Percentiles rank a stretch among this genome's conserved stretches.
Conservation (phyloP, 768 basidiomycete genomes). For the Pisolithus albus region DNA sequence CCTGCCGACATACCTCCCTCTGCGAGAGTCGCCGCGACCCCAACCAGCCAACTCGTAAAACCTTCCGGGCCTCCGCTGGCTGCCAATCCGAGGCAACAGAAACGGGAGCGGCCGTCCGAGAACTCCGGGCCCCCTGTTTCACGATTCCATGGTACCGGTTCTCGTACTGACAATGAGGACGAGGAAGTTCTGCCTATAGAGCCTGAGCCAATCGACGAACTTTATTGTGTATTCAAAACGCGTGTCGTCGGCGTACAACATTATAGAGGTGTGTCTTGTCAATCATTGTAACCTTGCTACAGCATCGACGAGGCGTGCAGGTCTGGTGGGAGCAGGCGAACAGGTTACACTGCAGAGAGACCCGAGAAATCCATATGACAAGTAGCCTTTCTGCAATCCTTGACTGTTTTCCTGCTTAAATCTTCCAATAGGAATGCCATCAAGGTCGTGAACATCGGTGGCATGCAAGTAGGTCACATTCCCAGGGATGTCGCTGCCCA, state of each 20-base stretch:
- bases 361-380: slow-evolving; percentile 62
- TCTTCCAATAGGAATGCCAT: slow-evolving; percentile 55
- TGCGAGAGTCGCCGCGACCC: slow-evolving; percentile 24
- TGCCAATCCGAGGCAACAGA: slow-evolving; percentile 27
- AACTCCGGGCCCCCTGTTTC: slow-evolving; percentile 9
- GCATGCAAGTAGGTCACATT: slow-evolving; percentile 75
- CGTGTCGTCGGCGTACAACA: slow-evolving; percentile 82
- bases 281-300: not conserved
- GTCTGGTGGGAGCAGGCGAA: slow-evolving; percentile 74
- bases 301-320: slow-evolving; percentile 30
- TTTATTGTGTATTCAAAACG: slow-evolving; percentile 52
- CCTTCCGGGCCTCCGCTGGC: slow-evolving; percentile 10
- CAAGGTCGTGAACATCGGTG: slow-evolving; percentile 72
- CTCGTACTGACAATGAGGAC: slow-evolving; percentile 31
- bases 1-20: slow-evolving; percentile 48
- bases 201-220: slow-evolving; percentile 54
- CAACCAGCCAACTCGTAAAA: slow-evolving; percentile 3
- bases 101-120: slow-evolving; percentile 37
- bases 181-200: slow-evolving; percentile 36
- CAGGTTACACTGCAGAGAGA: slow-evolving; percentile 64
- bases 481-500: slow-evolving; percentile 50
- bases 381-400: slow-evolving; percentile 29
- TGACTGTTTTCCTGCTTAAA: not conserved
- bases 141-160: slow-evolving; percentile 1
- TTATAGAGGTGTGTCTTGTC: slow-evolving; percentile 47